Evolutionary conservation across 345 rosid species (phyloP), one percentile per base, ranked within the genome.

Genomic region (Populus davidiana): DNA sequence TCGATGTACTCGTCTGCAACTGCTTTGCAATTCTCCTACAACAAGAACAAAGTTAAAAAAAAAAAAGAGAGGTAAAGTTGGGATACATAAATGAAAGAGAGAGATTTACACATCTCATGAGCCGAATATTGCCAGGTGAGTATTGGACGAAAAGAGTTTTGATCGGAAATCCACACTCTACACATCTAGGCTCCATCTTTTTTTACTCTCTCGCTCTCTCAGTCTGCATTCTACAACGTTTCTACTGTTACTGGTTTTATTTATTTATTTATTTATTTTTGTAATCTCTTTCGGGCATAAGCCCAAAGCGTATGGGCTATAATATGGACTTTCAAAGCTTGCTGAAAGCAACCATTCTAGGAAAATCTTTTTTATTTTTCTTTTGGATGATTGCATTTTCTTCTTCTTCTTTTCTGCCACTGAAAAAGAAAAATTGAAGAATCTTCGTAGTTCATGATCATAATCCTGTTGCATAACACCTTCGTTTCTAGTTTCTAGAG

Each of bases 1-100:
- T 94, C 97, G 71, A 91, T 85, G 70, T 91, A 92, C 78, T 88
- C 90, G 72, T 91, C 97, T 25, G 96, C 97, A 77, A 90, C 84
- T 61, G 91, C 87, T 69, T 87, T 86, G 84, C 96, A 91, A 21
- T 86, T 90, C 59, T 87, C 91, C 97, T 88, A 73, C 70, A 49
- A 73, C 17, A 66, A 47, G 29, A 35, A 33, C 18, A 23, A 8
- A 23, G 38, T 35, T 13, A 20, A 18, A 29, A 35, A n/a, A 62
- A 10, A 0, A 0, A 5, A 61, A 49, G 62, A 73, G 20, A 66
- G 6, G n/a, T 38, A 13, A 65, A 61, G 36, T 35, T 27, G 5
- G 50, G 67, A 50, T 9, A 70, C 21, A 73, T 63, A n/a, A 59
- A 68, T 47, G 17, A 38, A 39, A 36, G 41, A 27, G 27, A 25